Evolutionary conservation across 2,329 filamentous ascomycete genomes (phyloP).

Genomic region (Paecilomyces fulvus): DNA sequence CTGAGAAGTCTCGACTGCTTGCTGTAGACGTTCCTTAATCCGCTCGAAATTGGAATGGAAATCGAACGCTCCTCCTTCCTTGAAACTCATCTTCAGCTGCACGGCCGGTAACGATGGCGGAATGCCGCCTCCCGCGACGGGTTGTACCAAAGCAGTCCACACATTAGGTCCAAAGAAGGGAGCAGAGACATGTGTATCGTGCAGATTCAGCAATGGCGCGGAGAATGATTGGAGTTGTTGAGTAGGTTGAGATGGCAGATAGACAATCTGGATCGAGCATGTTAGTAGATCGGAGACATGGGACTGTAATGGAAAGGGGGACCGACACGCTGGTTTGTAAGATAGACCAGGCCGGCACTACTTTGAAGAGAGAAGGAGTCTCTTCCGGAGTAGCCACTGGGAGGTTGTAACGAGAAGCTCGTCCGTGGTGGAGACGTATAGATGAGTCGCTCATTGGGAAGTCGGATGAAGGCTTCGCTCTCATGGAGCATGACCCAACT

Average conservation of each 20-base stretch:
- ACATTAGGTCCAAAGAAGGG: slow-evolving; percentile 91
- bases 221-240: slow-evolving; percentile 75
- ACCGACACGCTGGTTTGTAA: slow-evolving; percentile 77
- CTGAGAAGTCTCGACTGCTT: slow-evolving; percentile 65
- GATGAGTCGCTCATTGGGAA: slow-evolving; percentile 74
- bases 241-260: slow-evolving; percentile 66
- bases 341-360: slow-evolving; percentile 65
- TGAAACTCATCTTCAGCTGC: slow-evolving; percentile 80
- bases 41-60: slow-evolving; percentile 76
- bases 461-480: slow-evolving; percentile 64
- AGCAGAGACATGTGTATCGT: slow-evolving; percentile 76
- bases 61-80: slow-evolving; percentile 89
- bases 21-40: slow-evolving; percentile 73
- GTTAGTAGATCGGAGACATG: slow-evolving; percentile 7
- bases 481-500: slow-evolving; percentile 92
- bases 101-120: slow-evolving; percentile 63
- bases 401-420: slow-evolving; percentile 63
- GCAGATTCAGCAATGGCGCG: slow-evolving; percentile 74
- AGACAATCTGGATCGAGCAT: slow-evolving; percentile 60
- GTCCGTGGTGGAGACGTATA: slow-evolving; percentile 75
- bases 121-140: slow-evolving; percentile 75
- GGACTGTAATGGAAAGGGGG: slow-evolving; percentile 4
- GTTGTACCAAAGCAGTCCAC: slow-evolving; percentile 73
- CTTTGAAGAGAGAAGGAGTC: slow-evolving; percentile 62
- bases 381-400: slow-evolving; percentile 55